These are phyloP conservation scores for Mucor indicus DNA, from an alignment of 371 early-diverging fungal species.

Conservation along the genomic window DNA sequence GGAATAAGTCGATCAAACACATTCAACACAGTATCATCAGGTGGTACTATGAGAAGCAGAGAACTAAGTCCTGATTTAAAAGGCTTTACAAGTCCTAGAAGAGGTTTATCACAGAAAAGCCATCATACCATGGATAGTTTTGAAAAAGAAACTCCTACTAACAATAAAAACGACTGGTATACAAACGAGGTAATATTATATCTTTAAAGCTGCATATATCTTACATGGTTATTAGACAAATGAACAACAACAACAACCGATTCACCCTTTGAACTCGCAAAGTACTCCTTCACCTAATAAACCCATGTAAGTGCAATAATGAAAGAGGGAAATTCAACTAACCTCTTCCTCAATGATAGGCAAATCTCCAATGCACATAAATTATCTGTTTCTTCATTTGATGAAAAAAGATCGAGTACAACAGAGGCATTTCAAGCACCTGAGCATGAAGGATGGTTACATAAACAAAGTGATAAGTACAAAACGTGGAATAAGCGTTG, in stretches of 20 bases:
- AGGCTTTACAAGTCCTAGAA: conserved; percentile 9
- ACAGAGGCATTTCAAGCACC: conserved; percentile 34
- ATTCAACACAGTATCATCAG: conserved; percentile 36
- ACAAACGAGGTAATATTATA: background rate
- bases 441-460: conserved; percentile 60
- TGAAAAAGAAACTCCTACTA: conserved; percentile 1
- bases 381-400: conserved; percentile 30
- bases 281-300: conserved; percentile 10
- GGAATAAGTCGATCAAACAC: conserved; percentile 43
- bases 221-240: too few species aligned
- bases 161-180: conserved; percentile 1
- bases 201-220: too few species aligned
- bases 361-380: conserved; percentile 17
- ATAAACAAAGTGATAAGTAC: conserved; percentile 65
- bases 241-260: background rate
- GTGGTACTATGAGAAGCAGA: conserved; percentile 11
- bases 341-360: background rate
- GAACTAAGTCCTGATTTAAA: conserved; percentile 14
- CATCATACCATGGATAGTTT: conserved; percentile 13
- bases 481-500: conserved; percentile 69
- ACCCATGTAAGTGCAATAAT: conserved; percentile 16
- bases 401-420: conserved; percentile 9
- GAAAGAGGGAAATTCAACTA: too few species aligned
- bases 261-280: conserved; percentile 3
- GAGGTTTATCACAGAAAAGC: conserved; percentile 18